Conservation (phyloP, 2,329 filamentous ascomycete genomes). For the Colletotrichum zoysiae region DNA sequence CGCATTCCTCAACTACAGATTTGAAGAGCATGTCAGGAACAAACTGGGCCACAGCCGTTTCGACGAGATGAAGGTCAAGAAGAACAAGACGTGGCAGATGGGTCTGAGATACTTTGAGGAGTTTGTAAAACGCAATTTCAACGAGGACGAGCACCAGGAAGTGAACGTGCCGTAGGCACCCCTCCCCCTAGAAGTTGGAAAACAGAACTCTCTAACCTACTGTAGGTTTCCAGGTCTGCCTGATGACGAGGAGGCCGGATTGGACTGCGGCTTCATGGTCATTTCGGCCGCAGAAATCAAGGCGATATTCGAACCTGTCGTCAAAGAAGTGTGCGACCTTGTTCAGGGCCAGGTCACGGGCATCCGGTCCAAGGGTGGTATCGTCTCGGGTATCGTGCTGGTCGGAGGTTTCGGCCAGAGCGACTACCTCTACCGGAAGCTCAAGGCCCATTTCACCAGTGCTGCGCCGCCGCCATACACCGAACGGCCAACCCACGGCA, state of each 20-base stretch:
- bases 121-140: slow-evolving; percentile 87
- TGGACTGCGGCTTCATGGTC: slow-evolving; percentile 82
- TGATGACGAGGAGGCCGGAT: slow-evolving; percentile 79
- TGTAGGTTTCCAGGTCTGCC: slow-evolving; percentile 77
- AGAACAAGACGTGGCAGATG: slow-evolving; percentile 84
- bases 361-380: slow-evolving; percentile 70
- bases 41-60: slow-evolving; percentile 77
- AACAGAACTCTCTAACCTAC: neutral
- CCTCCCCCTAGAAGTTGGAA: slow-evolving; percentile 1
- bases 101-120: slow-evolving; percentile 85
- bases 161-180: slow-evolving; percentile 77
- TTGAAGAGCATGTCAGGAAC: slow-evolving; percentile 80
- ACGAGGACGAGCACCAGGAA: slow-evolving; percentile 81
- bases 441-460: slow-evolving; percentile 76
- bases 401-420: slow-evolving; percentile 87
- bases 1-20: slow-evolving; percentile 83
- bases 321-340: slow-evolving; percentile 77
- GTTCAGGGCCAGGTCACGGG: slow-evolving; percentile 76
- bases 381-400: slow-evolving; percentile 80
- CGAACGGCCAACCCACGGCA: slow-evolving; percentile 76
- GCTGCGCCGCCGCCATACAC: slow-evolving; percentile 73
- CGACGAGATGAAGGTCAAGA: slow-evolving; percentile 81
- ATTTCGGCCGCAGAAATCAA: slow-evolving; percentile 78
- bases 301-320: slow-evolving; percentile 80
- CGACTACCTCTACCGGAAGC: slow-evolving; percentile 78